Evolutionary conservation across 495 filamentous ascomycete genomes (phyloP).

Genomic region (Neurospora intermedia): DNA sequence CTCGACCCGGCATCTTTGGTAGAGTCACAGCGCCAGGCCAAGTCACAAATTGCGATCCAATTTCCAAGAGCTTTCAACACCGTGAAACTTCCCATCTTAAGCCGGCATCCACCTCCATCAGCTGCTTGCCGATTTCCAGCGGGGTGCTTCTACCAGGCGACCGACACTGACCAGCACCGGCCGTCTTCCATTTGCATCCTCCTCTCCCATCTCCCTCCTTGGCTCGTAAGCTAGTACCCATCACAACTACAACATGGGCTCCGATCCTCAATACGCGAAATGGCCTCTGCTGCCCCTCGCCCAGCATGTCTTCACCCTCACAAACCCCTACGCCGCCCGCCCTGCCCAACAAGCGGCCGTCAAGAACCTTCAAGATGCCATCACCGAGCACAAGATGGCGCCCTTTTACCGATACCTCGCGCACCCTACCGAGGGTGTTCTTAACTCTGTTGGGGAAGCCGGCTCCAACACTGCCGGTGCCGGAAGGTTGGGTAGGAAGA

Average conservation of each 20-base stretch:
- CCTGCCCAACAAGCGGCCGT: conserved; percentile 59
- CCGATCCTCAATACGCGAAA: conserved; percentile 92
- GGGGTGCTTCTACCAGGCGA: not conserved
- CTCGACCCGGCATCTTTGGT: not conserved
- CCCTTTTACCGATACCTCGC: conserved; percentile 92
- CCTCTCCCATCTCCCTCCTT: not conserved
- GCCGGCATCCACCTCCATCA: not conserved
- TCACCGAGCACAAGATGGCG: conserved; percentile 89
- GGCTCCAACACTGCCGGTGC: conserved; percentile 31
- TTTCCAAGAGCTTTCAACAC: not conserved
- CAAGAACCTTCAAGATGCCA: conserved; percentile 84
- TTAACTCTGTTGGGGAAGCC: conserved; percentile 69
- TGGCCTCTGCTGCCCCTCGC: conserved; percentile 86
- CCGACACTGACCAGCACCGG: not conserved
- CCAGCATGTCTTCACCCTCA: conserved; percentile 95
- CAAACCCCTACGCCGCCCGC: conserved; percentile 68
- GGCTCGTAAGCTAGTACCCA: not conserved
- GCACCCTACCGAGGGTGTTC: conserved; percentile 82
- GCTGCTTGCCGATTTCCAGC: not conserved
- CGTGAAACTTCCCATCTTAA: not conserved
- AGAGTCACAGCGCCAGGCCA: not conserved
- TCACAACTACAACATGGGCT: conserved; percentile 55
- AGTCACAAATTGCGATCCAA: not conserved
- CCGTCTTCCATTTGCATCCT: not conserved
- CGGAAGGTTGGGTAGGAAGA: conserved; percentile 41